Conservation (phyloP, 2,329 filamentous ascomycete genomes). For the Trichoderma citrinoviride region DNA sequence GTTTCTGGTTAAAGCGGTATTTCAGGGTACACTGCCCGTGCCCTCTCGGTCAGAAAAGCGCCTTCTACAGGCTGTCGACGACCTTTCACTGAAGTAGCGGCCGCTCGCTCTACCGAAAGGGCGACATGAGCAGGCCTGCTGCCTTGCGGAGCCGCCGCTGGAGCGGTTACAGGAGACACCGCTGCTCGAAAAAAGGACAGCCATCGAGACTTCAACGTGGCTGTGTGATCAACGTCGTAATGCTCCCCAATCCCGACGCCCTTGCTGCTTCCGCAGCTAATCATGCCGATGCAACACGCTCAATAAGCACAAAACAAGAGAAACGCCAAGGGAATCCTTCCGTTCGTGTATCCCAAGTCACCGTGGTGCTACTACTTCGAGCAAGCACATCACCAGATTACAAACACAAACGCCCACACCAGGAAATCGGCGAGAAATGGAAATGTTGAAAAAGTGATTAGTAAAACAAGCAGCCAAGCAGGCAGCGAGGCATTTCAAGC, state of each 20-base stretch:
- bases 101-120: too few relatives aligned
- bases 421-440: background rate
- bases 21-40: too few relatives aligned
- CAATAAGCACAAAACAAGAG: slow-evolving; percentile 6
- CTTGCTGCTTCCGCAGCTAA: slow-evolving; percentile 11
- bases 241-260: slow-evolving; percentile 3
- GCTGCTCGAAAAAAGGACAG: background rate
- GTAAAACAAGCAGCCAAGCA: background rate
- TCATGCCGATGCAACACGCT: slow-evolving; percentile 7
- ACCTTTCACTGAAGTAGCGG: too few relatives aligned
- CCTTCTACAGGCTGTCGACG: too few relatives aligned
- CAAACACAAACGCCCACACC: slow-evolving; percentile 5
- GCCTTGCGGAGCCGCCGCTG: too few relatives aligned
- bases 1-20: too few relatives aligned
- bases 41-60: too few relatives aligned
- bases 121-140: too few relatives aligned
- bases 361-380: background rate
- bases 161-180: too few relatives aligned
- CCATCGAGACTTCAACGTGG: background rate
- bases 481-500: background rate
- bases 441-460: background rate
- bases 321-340: slow-evolving; percentile 2
- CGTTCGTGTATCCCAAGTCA: background rate
- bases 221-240: background rate
- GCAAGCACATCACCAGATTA: background rate